These are phyloP conservation scores for Nemania diffusa DNA, from an alignment of 2,329 filamentous ascomycete genomes.

Conservation along the genomic window DNA sequence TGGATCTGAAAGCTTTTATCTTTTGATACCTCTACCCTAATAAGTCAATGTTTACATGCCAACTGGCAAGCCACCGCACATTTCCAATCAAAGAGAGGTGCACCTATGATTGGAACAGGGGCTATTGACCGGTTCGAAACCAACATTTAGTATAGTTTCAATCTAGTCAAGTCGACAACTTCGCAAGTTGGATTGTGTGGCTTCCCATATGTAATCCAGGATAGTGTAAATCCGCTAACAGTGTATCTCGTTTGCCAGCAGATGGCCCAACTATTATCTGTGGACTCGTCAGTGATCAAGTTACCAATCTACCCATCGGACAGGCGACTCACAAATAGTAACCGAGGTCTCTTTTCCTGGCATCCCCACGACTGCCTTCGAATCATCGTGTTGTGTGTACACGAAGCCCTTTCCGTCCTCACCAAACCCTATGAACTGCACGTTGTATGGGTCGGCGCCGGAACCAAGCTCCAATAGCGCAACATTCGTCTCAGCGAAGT, in stretches of 20 bases:
- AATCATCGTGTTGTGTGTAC: slow-evolving; percentile 21
- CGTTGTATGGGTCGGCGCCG: slow-evolving; percentile 25
- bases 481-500: slow-evolving; percentile 25
- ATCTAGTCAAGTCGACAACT: slow-evolving; percentile 19
- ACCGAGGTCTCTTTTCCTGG: slow-evolving; percentile 12
- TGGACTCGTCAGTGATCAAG: slow-evolving; percentile 20
- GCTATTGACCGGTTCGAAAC: slow-evolving; percentile 2
- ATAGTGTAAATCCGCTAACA: slow-evolving; percentile 23
- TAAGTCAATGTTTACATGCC: no score
- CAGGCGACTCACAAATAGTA: slow-evolving; percentile 23
- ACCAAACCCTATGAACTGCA: slow-evolving; percentile 8
- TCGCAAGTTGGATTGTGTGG: slow-evolving; percentile 30
- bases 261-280: slow-evolving; percentile 27
- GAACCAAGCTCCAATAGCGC: slow-evolving; percentile 22
- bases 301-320: slow-evolving; percentile 11
- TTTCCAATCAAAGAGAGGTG: slow-evolving; percentile 40
- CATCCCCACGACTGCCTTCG: slow-evolving; percentile 18
- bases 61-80: no score
- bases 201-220: slow-evolving; percentile 28
- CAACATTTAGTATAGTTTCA: slow-evolving; percentile 19
- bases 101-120: slow-evolving; percentile 10
- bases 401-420: slow-evolving; percentile 21
- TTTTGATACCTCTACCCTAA: no score
- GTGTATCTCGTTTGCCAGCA: slow-evolving; percentile 27
- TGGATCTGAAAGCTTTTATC: no score